Base-by-base conservation (phyloP, 352 stramenopile species). In the Pythium sukuiense region DNA sequence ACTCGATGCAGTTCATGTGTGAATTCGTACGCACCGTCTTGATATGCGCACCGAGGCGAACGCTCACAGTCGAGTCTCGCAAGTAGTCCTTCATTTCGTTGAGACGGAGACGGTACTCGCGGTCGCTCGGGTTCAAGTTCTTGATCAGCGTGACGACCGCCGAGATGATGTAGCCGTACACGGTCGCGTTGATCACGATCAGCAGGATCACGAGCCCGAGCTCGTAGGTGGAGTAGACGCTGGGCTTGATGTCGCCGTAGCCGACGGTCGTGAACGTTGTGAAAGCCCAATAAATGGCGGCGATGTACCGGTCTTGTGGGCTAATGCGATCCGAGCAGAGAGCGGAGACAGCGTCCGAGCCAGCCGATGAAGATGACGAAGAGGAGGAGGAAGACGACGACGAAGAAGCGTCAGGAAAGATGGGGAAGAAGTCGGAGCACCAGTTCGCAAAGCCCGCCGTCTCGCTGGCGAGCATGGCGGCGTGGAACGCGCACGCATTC, bases 181-280 rank as follows among this genome's bases (percentile, higher is more conserved):
- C 76, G 8, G 84, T 95, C 37, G 83, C 71, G 63, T 95, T 89
- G 65, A 95, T 67, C 53, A 95, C 82, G 13, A 93, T 71, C n/a
- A 92, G 74, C n/a, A 88, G 69, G 52, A 95, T 90, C 41, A 92
- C 82, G 30, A 87, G 69, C 3, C 66, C 45, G 37, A 93, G 59
- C 59, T 95, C 87, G 57, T 90, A 87, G 18, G 85, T 63, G 0
- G 87, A 92, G 60, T 91, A 89, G 37, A 90, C 49, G 52, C 76
- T 90, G 12, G 87, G 87, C 16, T 80, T 81, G 8, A 93, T 77
- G 65, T 95, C 85, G 1, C 87, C 85, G 50, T 93, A 97, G 1
- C 90, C 90, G 18, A 97, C 89, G 1, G 90, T 97, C 50, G 90
- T 97, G 59, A 97, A 88, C 6, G 90, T 95, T 6, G 89, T 97